Base-by-base conservation (phyloP, 2,329 filamentous ascomycete genomes). In the Calycina herbarum region DNA sequence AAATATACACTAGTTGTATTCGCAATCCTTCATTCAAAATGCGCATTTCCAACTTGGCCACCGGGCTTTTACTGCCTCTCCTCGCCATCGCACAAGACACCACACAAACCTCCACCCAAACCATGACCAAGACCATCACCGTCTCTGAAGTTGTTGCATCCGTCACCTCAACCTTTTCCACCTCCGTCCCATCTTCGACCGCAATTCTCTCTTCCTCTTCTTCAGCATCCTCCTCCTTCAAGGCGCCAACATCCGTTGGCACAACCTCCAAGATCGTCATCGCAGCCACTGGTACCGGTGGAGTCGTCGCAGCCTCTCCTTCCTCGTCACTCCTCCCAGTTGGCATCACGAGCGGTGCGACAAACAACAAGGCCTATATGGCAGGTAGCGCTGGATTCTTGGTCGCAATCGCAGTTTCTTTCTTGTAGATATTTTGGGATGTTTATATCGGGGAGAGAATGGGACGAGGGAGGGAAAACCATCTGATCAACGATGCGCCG, bases 61-160 rank as follows among this genome's bases (percentile, higher is more conserved):
- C 83, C 67, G 81, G 81, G 67, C 75, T 79, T 68, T 74, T 83
- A 68, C 79, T 88, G 74, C 85, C 85, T 72, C 78, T 85, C 62
- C 75, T 86, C 73, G 85, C 83, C 66, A 72, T 84, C 62, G 84
- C 84, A n/a, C 29, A 24, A 7, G 67, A 68, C 7, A 48, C 56
- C 3, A 69, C 70, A 3, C 79, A 81, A 20, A 83, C 72, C 17
- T 77, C 79, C 48, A 87, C 84, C 51, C 78, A 79, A 64, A 82
- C 80, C 57, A 72, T 82, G 71, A 85, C 82, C 73, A 82, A 81
- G 74, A 85, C 82, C 59, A 73, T 84, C 74, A 85, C 81, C 57
- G 80, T 86, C 67, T 80, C 80, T 57, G 75, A 78, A 73, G 79
- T 82, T 40, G 67, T 71, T 64, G 71, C 77, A 65, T 78, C 77